These are phyloP conservation scores for Alternaria gansuensis DNA, from an alignment of 2,329 filamentous ascomycete species.

Conservation along the genomic window DNA sequence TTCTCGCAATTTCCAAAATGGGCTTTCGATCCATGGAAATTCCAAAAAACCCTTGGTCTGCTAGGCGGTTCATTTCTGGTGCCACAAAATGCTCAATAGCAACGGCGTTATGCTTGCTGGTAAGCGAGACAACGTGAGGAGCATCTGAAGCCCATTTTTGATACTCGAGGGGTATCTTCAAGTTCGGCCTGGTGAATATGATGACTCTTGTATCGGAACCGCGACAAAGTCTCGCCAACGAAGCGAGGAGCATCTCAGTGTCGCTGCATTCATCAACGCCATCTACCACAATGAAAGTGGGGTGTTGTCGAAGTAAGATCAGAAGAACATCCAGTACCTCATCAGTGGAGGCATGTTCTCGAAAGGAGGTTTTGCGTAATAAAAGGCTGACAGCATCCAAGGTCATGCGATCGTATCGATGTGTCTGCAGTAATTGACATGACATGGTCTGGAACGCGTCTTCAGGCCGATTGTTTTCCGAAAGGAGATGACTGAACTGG, in stretches of 20 bases:
- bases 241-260: slow-evolving; percentile 28
- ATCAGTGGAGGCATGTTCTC: slow-evolving; percentile 38
- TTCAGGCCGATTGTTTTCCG: slow-evolving; percentile 27
- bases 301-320: slow-evolving; percentile 42
- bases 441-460: slow-evolving; percentile 40
- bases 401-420: slow-evolving; percentile 36
- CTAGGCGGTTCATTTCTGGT: slow-evolving; percentile 35
- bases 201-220: slow-evolving; percentile 37
- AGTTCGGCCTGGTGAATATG: slow-evolving; percentile 39
- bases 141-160: slow-evolving; percentile 43
- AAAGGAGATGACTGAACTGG: slow-evolving; percentile 34
- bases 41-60: slow-evolving; percentile 44
- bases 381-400: slow-evolving; percentile 42
- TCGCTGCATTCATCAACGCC: slow-evolving; percentile 43
- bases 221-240: slow-evolving; percentile 35
- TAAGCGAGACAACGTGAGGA: slow-evolving; percentile 36
- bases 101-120: slow-evolving; percentile 25
- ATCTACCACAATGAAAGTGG: slow-evolving; percentile 45
- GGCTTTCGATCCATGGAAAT: slow-evolving; percentile 39
- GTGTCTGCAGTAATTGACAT: slow-evolving; percentile 37
- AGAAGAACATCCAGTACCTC: slow-evolving; percentile 39
- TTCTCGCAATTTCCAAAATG: slow-evolving; percentile 28
- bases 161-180: slow-evolving; percentile 40
- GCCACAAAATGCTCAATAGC: slow-evolving; percentile 33
- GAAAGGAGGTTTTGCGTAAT: slow-evolving; percentile 36